Percentiles rank a stretch among this genome's conserved stretches.
Evolutionary conservation across 495 filamentous ascomycete species (phyloP).

Genomic region (Xylaria intraflava): DNA sequence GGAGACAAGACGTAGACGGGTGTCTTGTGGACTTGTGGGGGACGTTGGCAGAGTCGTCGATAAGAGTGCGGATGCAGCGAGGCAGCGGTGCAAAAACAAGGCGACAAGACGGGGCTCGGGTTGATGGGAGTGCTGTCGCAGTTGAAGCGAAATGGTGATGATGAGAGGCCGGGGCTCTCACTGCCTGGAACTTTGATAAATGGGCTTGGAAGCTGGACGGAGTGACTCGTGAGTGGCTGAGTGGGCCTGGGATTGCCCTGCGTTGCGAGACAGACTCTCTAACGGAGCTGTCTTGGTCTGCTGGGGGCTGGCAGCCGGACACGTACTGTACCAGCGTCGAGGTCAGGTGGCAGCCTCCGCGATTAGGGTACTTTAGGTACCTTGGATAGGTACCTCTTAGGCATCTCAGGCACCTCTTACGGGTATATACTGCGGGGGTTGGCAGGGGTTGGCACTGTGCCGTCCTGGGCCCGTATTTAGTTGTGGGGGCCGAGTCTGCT

Average conservation of each 20-base stretch:
- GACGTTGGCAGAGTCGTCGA: slow-evolving; percentile 10
- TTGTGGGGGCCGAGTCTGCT: too few species aligned
- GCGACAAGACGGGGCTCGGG: neutral
- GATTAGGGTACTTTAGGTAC: too few species aligned
- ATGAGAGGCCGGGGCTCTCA: slow-evolving; percentile 5
- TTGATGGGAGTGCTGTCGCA: slow-evolving; percentile 1
- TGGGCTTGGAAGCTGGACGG: slow-evolving; percentile 5
- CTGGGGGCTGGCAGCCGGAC: too few species aligned
- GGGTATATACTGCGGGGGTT: too few species aligned
- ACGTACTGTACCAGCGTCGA: too few species aligned
- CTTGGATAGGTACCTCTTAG: too few species aligned
- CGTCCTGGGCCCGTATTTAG: too few species aligned
- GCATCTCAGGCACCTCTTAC: too few species aligned
- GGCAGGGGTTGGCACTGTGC: too few species aligned
- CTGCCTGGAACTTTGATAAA: slow-evolving; percentile 13
- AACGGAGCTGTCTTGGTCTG: too few species aligned
- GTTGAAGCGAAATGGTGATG: slow-evolving; percentile 1
- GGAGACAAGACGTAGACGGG: slow-evolving; percentile 7
- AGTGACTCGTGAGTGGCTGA: slow-evolving; percentile 9
- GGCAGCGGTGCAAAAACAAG: neutral
- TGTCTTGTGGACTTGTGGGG: slow-evolving; percentile 15
- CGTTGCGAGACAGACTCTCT: too few species aligned
- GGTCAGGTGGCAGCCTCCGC: too few species aligned
- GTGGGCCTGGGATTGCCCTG: neutral
- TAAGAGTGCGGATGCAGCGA: neutral